phyloP scores from a whole-genome alignment of 345 rosid genomes.

The Sonneratia alba region DNA sequence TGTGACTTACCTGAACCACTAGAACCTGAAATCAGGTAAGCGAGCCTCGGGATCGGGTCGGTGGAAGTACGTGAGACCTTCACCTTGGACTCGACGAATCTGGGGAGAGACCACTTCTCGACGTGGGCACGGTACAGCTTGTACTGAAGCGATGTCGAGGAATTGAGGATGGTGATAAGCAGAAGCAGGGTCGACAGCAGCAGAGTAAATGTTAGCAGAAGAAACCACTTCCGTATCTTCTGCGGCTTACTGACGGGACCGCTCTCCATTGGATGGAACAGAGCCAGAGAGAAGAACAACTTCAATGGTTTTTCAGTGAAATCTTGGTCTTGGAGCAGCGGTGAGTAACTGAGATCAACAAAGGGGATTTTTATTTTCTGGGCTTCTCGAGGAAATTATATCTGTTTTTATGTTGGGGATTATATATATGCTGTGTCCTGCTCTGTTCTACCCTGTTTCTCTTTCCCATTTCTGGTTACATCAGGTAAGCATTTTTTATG shows the following conservation, averaged over 20 bases:
- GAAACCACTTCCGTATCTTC: slow-evolving; percentile 43
- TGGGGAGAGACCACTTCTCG: slow-evolving; percentile 13
- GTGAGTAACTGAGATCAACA: too few relatives aligned
- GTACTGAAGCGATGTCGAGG: slow-evolving; percentile 20
- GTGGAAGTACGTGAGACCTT: slow-evolving; percentile 15
- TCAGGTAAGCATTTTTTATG: too few relatives aligned
- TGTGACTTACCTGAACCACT: slow-evolving; percentile 46
- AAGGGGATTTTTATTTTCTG: too few relatives aligned
- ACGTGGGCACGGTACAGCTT: slow-evolving; percentile 10
- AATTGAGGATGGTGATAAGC: slow-evolving; percentile 16
- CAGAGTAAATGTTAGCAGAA: slow-evolving; percentile 27
- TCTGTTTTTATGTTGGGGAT: too few relatives aligned
- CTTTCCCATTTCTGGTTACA: too few relatives aligned
- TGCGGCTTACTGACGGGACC: slow-evolving; percentile 11
- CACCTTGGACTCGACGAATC: slow-evolving; percentile 45
- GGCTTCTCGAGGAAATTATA: too few relatives aligned
- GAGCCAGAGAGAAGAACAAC: not conserved
- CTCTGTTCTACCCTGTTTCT: too few relatives aligned
- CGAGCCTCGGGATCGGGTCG: slow-evolving; percentile 42
- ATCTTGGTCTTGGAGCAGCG: too few relatives aligned
- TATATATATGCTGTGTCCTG: too few relatives aligned
- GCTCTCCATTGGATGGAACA: not conserved
- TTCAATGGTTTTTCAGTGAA: too few relatives aligned
- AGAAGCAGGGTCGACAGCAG: slow-evolving; percentile 35
- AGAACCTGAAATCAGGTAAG: slow-evolving; percentile 75